Percentiles rank a stretch among this genome's conserved stretches.
phyloP scores from a whole-genome alignment of 2,329 filamentous ascomycete species.

The Albophoma yamanashiensis region DNA sequence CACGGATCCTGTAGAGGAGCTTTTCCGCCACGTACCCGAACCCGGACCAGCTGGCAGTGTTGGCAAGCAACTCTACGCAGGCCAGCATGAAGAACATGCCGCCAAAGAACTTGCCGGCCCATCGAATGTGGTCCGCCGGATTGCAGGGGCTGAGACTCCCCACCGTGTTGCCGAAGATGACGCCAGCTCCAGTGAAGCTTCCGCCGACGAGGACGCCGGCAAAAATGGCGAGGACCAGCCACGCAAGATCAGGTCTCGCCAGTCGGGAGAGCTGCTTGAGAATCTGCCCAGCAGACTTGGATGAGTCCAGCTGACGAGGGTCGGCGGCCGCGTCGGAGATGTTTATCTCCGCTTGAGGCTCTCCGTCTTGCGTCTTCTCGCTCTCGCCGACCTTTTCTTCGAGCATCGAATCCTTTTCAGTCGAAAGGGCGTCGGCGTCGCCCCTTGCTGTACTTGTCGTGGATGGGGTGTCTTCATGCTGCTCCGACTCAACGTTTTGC shows the following conservation, averaged over 20 bases:
- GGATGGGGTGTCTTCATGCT: conserved; percentile 17
- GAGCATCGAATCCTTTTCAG: conserved; percentile 26
- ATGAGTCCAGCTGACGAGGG: conserved; percentile 21
- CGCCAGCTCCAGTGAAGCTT: conserved; percentile 40
- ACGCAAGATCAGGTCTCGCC: conserved; percentile 26
- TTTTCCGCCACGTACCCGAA: conserved; percentile 47
- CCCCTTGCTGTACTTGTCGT: conserved; percentile 18
- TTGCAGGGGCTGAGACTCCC: conserved; percentile 36
- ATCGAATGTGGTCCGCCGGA: conserved; percentile 21
- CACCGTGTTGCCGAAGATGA: conserved; percentile 35
- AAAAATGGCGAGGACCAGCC: conserved; percentile 27
- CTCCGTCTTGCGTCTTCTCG: conserved; percentile 27
- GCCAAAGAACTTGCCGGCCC: conserved; percentile 35
- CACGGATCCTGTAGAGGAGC: conserved; percentile 50
- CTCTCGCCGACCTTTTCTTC: conserved; percentile 21
- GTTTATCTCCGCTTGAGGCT: conserved; percentile 18
- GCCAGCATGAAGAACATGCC: conserved; percentile 47
- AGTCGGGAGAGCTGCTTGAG: conserved; percentile 25
- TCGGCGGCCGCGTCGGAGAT: conserved; percentile 3
- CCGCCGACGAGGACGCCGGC: conserved; percentile 44
- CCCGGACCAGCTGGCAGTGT: conserved; percentile 43
- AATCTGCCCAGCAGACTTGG: conserved; percentile 28
- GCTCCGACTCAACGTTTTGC: conserved; percentile 24
- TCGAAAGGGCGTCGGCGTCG: conserved; percentile 27
- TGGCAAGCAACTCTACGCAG: conserved; percentile 35